Base-by-base conservation (phyloP, 2,329 filamentous ascomycete species). In the Penicillium brasilianum region DNA sequence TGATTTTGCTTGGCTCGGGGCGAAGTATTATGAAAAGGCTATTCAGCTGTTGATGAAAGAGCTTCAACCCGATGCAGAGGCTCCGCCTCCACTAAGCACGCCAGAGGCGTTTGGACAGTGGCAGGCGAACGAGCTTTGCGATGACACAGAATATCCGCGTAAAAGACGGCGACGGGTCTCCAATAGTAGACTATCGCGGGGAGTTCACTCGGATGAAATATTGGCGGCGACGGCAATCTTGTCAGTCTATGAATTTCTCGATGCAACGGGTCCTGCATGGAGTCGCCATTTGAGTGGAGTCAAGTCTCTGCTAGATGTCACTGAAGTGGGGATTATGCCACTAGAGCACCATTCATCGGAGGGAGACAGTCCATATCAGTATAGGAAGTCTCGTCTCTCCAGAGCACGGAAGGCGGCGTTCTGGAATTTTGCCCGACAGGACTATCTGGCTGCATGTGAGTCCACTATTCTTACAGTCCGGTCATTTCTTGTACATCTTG, bases 181-280 rank as follows among this genome's bases (percentile, higher is more conserved):
- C 20, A 82, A 83, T 66, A 83, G 83, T 59, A 71, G 73, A 39
- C 67, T 77, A 16, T 75, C 76, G 9, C 71, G 79, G 72, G 74
- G 74, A 20, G 72, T 72, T 7, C 72, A 76, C 59, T 79, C 76
- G 0, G 87, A 89, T 65, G 86, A 90, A 60, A 80, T 89, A 3
- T 79, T 89, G 22, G 86, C 87, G 9, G 87, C 88, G 2, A 87
- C 87, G 2, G 87, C 87, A 0, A 89, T 90, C 14, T 74, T 90
- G 1, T 89, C 87, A 60, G 85, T 88, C 0, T 90, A 89, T 69
- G 88, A 90, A 64, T 86, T 89, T 60, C 77, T 90, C n/a, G 87
- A 89, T 71, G 85, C 85, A 1, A 88, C 86, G 0, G 85, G 84
- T 2, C 81, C 82, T 0, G 87, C 87, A 20, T 90, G 87, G 87